These are phyloP conservation scores for Ploettnerulaceae sp. DNA, from an alignment of 2,329 filamentous ascomycete species.

Conservation along the genomic window DNA sequence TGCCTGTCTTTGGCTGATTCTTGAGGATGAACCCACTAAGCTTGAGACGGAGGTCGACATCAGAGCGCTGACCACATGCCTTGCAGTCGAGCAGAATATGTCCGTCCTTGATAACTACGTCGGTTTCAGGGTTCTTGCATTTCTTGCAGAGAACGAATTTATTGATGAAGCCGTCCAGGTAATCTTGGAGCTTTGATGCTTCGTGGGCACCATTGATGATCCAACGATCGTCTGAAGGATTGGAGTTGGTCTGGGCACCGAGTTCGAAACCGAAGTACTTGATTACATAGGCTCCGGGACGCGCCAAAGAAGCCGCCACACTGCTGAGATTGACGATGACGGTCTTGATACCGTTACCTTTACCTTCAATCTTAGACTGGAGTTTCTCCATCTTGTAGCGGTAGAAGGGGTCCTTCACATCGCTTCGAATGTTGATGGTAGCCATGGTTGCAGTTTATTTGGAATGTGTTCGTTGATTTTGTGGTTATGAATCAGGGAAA, in stretches of 20 bases:
- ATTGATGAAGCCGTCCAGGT: constrained; percentile 96
- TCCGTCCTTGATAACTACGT: constrained; percentile 90
- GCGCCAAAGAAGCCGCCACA: constrained; percentile 85
- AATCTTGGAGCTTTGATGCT: constrained; percentile 90
- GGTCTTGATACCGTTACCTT: constrained; percentile 99
- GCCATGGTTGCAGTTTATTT: constrained; percentile 66
- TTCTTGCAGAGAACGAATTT: constrained; percentile 99
- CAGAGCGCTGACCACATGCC: constrained; percentile 88
- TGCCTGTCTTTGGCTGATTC: constrained; percentile 87
- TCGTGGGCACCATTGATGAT: constrained; percentile 99
- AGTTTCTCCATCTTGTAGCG: constrained; percentile 99
- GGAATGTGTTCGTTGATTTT: constrained; percentile 17
- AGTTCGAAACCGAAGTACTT: constrained; percentile 99
- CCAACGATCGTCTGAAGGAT: constrained; percentile 96
- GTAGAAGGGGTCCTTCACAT: constrained; percentile 98
- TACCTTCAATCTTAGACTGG: constrained; percentile 99
- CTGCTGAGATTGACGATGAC: constrained; percentile 96
- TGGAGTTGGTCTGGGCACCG: constrained; percentile 96
- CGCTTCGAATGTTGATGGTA: constrained; percentile 96
- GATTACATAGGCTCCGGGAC: constrained; percentile 92
- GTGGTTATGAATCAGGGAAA: constrained; percentile 18
- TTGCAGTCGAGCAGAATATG: constrained; percentile 96
- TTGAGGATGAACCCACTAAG: constrained; percentile 96
- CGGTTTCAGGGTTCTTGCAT: constrained; percentile 99
- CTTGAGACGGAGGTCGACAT: constrained; percentile 91